Evolutionary conservation across 1,284 basidiomycete genomes (phyloP).

Genomic region (Ceratobasidium sp.): DNA sequence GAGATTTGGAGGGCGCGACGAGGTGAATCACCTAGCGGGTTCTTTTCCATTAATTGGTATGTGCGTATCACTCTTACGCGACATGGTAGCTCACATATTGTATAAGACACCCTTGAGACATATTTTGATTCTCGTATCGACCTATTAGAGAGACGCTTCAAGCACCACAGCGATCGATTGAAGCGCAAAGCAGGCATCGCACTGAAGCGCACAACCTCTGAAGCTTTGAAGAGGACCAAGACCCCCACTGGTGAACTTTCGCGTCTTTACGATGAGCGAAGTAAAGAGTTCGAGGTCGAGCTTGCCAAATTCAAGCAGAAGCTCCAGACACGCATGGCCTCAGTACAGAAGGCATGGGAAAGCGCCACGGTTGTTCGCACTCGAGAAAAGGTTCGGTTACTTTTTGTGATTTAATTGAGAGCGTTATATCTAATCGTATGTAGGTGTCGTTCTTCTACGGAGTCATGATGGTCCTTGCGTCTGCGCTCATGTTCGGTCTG

Average conservation of each 20-base stretch:
- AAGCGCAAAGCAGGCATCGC: conserved; percentile 82
- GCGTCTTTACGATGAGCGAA: conserved; percentile 41
- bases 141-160: conserved; percentile 86
- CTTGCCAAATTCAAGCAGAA: conserved; percentile 84
- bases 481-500: conserved; percentile 85
- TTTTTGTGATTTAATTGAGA: not conserved
- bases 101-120: conserved; percentile 85
- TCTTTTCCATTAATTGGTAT: conserved; percentile 81
- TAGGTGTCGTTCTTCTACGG: conserved; percentile 87
- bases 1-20: conserved; percentile 28
- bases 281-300: conserved; percentile 85
- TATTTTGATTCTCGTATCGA: conserved; percentile 93
- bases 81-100: conserved; percentile 1
- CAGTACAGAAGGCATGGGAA: conserved; percentile 81
- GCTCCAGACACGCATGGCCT: conserved; percentile 81
- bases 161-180: conserved; percentile 86
- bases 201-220: conserved; percentile 56
- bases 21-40: conserved; percentile 60
- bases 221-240: conserved; percentile 67
- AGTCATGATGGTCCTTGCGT: conserved; percentile 87
- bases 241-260: conserved; percentile 74
- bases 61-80: conserved; percentile 37
- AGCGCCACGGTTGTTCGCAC: conserved; percentile 92
- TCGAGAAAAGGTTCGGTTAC: conserved; percentile 75
- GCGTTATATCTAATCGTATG: conserved; percentile 14